Base-by-base conservation (phyloP, 75 land plant genomes). In the Azolla pinnata region DNA sequence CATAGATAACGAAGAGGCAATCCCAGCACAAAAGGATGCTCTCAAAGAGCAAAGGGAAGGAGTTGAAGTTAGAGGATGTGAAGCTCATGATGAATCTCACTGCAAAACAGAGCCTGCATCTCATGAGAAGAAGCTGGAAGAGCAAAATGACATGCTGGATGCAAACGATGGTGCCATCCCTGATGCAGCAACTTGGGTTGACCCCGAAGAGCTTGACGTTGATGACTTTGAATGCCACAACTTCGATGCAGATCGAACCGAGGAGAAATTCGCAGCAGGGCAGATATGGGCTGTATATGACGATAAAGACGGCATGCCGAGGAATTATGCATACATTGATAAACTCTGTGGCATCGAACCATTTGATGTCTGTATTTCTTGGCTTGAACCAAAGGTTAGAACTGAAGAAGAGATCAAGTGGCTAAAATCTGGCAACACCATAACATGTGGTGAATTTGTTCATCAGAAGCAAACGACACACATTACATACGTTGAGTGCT, bases 201-300 rank as follows among this genome's bases (percentile, higher is more conserved):
- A n/a, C n/a, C n/a, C n/a, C n/a, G n/a, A n/a, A n/a, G n/a, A n/a
- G n/a, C n/a, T n/a, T n/a, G n/a, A n/a, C n/a, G n/a, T n/a, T n/a
- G n/a, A n/a, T 4, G 77, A 69, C 46, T 5, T 61, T 17, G 79
- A 71, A 19, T 65, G 71, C 48, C 25, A 66, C 33, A 46, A 66
- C n/a, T 76, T 76, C 61, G 70, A 71, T 58, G 17, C 29, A 0
- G 79, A 66, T 4, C 57, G 70, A 31, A 23, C 61, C 31, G 56
- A 33, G n/a, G 44, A 56, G 7, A 19, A 34, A 34, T 60, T 71
- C 29, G 18, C 44, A 20, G 45, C 27, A 7, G 70, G 65, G 1
- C 79, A 76, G 46, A 65, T 76, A 17, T 76, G 79, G 79, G 79
- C 79, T 10, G 16, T 67, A 18, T 76, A 66, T 56, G 68, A 73